Percentiles rank a stretch among this genome's conserved stretches.
Evolutionary conservation across 2,329 filamentous ascomycete species (phyloP).

Genomic region (Tolypocladium album): DNA sequence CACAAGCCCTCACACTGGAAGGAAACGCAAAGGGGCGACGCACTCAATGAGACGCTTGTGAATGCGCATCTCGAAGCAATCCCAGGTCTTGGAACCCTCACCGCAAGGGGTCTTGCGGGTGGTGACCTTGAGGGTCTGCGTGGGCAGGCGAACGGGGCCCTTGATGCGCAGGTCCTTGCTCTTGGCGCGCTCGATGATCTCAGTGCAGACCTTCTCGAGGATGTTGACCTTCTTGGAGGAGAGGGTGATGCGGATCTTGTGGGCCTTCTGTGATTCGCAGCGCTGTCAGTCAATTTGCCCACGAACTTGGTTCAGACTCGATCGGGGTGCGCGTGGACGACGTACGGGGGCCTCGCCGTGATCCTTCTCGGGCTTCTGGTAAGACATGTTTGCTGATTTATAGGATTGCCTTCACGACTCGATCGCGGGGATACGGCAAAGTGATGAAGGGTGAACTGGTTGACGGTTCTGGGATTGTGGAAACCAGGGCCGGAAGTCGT

Average conservation of each 20-base stretch:
- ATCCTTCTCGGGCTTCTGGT: constrained; percentile 92
- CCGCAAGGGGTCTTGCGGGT: constrained; percentile 99
- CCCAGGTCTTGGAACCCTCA: constrained; percentile 99
- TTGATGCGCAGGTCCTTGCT: constrained; percentile 97
- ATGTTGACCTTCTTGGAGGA: constrained; percentile 89
- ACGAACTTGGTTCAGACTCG: too few relatives aligned
- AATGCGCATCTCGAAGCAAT: constrained; percentile 97
- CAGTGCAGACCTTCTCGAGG: constrained; percentile 95
- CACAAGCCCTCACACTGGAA: background rate
- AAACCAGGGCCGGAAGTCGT: background rate
- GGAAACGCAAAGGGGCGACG: constrained; percentile 20
- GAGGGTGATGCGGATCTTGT: constrained; percentile 98
- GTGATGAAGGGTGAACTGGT: constrained; percentile 54
- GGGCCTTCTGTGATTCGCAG: constrained; percentile 56
- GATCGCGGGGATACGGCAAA: constrained; percentile 65
- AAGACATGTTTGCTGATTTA: constrained; percentile 61
- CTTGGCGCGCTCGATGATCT: constrained; percentile 98
- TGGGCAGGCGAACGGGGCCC: constrained; percentile 94
- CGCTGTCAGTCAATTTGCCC: background rate
- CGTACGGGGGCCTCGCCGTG: constrained; percentile 77
- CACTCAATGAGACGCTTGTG: constrained; percentile 97
- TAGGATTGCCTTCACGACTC: constrained; percentile 61
- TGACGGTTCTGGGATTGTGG: constrained; percentile 3
- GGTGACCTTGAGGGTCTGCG: constrained; percentile 92
- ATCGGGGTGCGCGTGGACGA: constrained; percentile 11